Evolutionary conservation across 768 basidiomycete species (phyloP).

Genomic region (Pleurotus citrinopileatus): DNA sequence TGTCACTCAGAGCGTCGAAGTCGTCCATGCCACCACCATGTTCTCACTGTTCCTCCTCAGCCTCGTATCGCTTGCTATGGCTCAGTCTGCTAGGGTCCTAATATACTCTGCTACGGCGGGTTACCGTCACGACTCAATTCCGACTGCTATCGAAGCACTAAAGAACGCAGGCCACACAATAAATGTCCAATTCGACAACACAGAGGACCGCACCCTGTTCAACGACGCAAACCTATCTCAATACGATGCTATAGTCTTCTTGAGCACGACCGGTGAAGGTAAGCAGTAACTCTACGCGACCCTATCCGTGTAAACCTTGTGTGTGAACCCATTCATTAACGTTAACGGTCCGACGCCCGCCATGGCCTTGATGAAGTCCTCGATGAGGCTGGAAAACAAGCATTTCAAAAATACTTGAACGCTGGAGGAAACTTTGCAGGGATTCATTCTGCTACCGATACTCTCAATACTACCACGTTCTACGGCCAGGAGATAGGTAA

Average conservation of each 20-base stretch:
- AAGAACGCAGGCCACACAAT: conserved; percentile 41
- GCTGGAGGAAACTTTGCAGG: conserved; percentile 70
- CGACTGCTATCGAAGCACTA: conserved; percentile 60
- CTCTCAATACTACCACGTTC: conserved; percentile 53
- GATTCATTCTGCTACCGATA: conserved; percentile 65
- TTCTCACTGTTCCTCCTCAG: conserved; percentile 9
- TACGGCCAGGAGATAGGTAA: conserved; percentile 57
- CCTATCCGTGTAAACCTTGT: too few species aligned
- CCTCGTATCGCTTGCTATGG: conserved; percentile 7
- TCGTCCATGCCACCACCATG: neutral
- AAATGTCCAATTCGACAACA: conserved; percentile 55
- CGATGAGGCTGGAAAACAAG: conserved; percentile 53
- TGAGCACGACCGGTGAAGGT: conserved; percentile 71
- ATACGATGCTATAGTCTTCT: conserved; percentile 69
- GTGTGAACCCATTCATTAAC: neutral
- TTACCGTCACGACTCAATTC: conserved; percentile 76
- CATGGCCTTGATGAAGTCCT: conserved; percentile 42
- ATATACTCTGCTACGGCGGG: conserved; percentile 60
- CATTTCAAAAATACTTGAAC: conserved; percentile 64
- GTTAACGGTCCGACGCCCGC: neutral
- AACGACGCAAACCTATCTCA: conserved; percentile 47
- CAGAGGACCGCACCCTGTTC: conserved; percentile 60
- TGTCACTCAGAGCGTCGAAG: too few species aligned
- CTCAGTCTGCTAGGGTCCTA: conserved; percentile 35
- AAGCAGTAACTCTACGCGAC: conserved; percentile 15